Evolutionary conservation across 306 rosid genomes (phyloP).

Genomic region (Hylodesmum podocarpum): DNA sequence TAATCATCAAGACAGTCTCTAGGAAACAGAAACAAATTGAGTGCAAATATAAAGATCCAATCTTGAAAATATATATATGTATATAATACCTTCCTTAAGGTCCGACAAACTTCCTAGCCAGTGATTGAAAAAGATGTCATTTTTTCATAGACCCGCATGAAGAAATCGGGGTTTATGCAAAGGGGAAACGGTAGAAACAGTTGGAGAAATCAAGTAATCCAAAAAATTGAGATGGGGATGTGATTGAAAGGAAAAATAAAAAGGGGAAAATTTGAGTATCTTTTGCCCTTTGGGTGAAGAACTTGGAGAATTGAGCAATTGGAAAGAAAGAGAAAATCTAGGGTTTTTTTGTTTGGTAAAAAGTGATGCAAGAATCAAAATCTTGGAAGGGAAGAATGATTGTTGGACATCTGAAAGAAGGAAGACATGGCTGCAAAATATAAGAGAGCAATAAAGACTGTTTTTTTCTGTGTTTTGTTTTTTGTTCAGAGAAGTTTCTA

Average conservation of each 20-base stretch:
- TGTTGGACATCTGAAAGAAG: slow-evolving; percentile 13
- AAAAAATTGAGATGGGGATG: slow-evolving; percentile 23
- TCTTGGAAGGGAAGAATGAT: slow-evolving; percentile 31
- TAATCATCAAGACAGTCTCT: no score
- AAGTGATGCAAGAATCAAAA: slow-evolving; percentile 37
- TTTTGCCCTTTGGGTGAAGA: background rate
- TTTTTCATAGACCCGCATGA: slow-evolving; percentile 22
- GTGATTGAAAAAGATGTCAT: background rate
- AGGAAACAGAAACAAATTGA: no score
- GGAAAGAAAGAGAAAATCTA: slow-evolving; percentile 37
- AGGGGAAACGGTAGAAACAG: slow-evolving; percentile 18
- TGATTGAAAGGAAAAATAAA: background rate
- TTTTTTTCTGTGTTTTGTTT: background rate
- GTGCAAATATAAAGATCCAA: no score
- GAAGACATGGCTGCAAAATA: slow-evolving; percentile 21
- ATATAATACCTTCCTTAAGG: no score
- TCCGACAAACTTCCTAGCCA: no score
- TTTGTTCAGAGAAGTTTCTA: slow-evolving; percentile 21
- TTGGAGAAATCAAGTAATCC: background rate
- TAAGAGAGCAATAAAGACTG: background rate
- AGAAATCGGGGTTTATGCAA: slow-evolving; percentile 26
- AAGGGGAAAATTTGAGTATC: background rate
- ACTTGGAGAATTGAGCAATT: background rate
- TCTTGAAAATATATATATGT: no score
- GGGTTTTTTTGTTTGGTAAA: slow-evolving; percentile 52